These are phyloP conservation scores for Cordyceps pruinosa DNA, from an alignment of 2,329 filamentous ascomycete genomes.

Conservation along the genomic window DNA sequence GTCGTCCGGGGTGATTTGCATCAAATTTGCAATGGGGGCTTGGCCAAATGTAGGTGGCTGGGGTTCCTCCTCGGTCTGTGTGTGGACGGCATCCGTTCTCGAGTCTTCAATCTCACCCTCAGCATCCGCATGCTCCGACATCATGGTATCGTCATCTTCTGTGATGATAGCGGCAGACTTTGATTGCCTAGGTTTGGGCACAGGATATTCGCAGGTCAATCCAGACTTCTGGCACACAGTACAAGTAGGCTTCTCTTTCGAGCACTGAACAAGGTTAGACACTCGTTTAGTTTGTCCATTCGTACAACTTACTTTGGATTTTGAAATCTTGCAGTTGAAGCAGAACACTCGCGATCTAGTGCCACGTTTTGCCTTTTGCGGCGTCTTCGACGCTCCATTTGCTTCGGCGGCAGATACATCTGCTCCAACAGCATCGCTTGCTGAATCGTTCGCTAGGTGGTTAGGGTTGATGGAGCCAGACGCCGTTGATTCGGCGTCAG, in stretches of 20 bases:
- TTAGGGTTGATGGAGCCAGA: background rate
- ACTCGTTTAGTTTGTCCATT: background rate
- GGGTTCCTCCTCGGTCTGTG: background rate
- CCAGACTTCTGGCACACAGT: slow-evolving; percentile 28
- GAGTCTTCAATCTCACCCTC: slow-evolving; percentile 12
- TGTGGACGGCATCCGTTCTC: background rate
- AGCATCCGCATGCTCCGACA: slow-evolving; percentile 4
- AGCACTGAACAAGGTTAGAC: slow-evolving; percentile 29
- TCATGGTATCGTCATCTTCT: slow-evolving; percentile 15
- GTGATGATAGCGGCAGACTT: slow-evolving; percentile 17
- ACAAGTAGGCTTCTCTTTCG: slow-evolving; percentile 34
- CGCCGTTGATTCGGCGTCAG: background rate
- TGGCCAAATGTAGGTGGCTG: background rate
- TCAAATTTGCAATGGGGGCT: background rate
- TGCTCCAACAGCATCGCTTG: background rate
- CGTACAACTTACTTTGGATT: slow-evolving; percentile 28
- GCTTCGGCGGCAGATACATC: background rate
- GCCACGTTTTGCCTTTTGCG: slow-evolving; percentile 16
- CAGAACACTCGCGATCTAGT: slow-evolving; percentile 29
- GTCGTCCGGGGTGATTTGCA: slow-evolving; percentile 5
- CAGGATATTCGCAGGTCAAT: slow-evolving; percentile 33
- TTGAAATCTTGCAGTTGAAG: slow-evolving; percentile 27
- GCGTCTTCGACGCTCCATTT: background rate
- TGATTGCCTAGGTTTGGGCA: slow-evolving; percentile 23
- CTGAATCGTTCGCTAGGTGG: background rate